Base-by-base conservation (phyloP, 768 basidiomycete species). In the Suillus lakei region DNA sequence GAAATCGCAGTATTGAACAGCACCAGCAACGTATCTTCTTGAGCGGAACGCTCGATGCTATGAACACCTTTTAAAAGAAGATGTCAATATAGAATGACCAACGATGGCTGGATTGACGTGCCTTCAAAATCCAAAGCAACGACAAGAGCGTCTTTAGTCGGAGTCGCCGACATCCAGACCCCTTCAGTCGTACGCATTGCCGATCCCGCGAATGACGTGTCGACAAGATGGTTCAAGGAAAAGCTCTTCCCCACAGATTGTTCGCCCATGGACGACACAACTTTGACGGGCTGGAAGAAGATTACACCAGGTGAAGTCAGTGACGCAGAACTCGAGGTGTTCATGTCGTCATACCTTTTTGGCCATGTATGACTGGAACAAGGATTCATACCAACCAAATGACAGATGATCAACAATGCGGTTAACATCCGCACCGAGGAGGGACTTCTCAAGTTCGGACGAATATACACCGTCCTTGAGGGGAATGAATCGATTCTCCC, bases 161-260 rank as follows among this genome's bases (percentile, higher is more conserved):
- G 88, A 2, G 88, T 87, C 9, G 86, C 85, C 0, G 87, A 88
- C 83, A 89, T 84, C 88, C 88, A 89, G 2, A 88, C 86, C 5
- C 88, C 87, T 76, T 88, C 86, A 70, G 85, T 89, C 10, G 87
- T 88, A n/a, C 86, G 77, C 86, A 89, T 88, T 0, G 88, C 88
- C 10, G 83, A 85, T 1, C 88, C 88, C 9, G 86, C 86, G 68
- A 90, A 89, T 0, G 88, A 89, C 0, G 87, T 87, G 68, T 89
- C 88, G 1, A 80, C 82, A 6, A 90, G 77, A 66, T 89, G 88
- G 60, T 89, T 88, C 43, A 89, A 71, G 0, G 84, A 76, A 61
- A 82, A 89, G 60, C 83, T 85, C 68, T 88, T 88, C 0, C 88
- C 88, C 1, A 89, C 88, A 0, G 86, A 88, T 69, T 89, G 88